These are phyloP conservation scores for Pulveroboletus sp. DNA, from an alignment of 768 basidiomycete species.

Conservation along the genomic window DNA sequence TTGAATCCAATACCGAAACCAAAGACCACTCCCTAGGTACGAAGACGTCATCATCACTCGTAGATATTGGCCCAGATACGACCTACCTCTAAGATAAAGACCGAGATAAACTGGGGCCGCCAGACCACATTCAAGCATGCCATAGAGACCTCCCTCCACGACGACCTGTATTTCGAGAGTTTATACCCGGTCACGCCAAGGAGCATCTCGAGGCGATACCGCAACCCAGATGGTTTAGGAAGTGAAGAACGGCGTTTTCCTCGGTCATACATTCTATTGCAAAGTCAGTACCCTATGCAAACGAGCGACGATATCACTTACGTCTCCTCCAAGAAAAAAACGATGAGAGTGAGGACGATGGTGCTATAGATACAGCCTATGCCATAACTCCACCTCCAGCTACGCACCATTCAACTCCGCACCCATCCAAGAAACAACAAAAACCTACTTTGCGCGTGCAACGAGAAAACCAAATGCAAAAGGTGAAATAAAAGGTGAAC, in stretches of 20 bases:
- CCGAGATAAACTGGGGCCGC: conserved; percentile 45
- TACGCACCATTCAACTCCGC: conserved; percentile 15
- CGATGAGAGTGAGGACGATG: conserved; percentile 45
- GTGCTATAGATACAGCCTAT: conserved; percentile 47
- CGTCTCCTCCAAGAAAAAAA: conserved; percentile 51
- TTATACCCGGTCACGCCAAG: conserved; percentile 46
- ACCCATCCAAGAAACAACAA: too few species aligned
- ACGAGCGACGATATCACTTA: conserved; percentile 16
- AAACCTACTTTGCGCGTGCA: conserved; percentile 23
- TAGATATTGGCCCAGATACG: neutral
- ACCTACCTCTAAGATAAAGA: conserved; percentile 38
- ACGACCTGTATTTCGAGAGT: conserved; percentile 44
- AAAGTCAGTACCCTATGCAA: neutral
- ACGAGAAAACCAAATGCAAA: conserved; percentile 30
- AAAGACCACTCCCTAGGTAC: conserved; percentile 38
- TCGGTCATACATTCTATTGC: conserved; percentile 47
- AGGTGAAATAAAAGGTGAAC: conserved; percentile 28
- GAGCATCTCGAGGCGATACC: conserved; percentile 44
- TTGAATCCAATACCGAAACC: conserved; percentile 50
- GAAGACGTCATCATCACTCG: neutral
- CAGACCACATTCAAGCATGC: conserved; percentile 41
- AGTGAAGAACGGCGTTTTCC: conserved; percentile 32
- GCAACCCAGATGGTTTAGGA: conserved; percentile 29
- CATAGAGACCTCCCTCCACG: conserved; percentile 35
- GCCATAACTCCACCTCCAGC: conserved; percentile 54